Evolutionary conservation across 805 yeast species (phyloP).

Genomic region (Ogataea methylovora): DNA sequence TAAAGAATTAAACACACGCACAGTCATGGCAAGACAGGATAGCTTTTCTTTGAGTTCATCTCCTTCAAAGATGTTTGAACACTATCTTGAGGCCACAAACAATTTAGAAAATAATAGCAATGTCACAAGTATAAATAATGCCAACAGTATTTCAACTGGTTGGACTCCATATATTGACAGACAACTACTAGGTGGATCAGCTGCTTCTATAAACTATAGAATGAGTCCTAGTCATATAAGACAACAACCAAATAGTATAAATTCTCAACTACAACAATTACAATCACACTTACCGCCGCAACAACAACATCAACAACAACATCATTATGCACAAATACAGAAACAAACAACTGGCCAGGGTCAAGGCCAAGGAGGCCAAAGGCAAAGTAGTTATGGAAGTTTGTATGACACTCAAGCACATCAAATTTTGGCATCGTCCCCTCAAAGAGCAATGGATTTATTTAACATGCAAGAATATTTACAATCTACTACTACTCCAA

Average conservation of each 20-base stretch:
- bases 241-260: neutral
- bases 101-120: neutral
- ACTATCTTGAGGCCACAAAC: slow-evolving; percentile 10
- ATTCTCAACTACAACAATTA: neutral
- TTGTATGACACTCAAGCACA: neutral
- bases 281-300: slow-evolving; percentile 1
- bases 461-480: neutral
- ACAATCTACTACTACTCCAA: slow-evolving; percentile 2
- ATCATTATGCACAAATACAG: neutral
- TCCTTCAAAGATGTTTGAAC: slow-evolving; percentile 22
- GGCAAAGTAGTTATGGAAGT: no score
- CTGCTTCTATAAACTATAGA: slow-evolving; percentile 1
- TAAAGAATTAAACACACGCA: no score
- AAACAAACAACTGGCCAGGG: neutral
- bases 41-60: slow-evolving; percentile 16
- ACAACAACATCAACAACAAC: slow-evolving; percentile 3
- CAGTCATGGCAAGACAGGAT: no score
- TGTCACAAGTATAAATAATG: neutral
- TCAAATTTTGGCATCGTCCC: slow-evolving; percentile 1
- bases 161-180: slow-evolving; percentile 23
- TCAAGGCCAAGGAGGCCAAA: no score
- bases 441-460: neutral
- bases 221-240: slow-evolving; percentile 8
- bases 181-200: slow-evolving; percentile 3
- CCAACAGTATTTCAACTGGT: slow-evolving; percentile 6